These are phyloP conservation scores for Colletotrichum tanaceti DNA, from an alignment of 2,329 filamentous ascomycete species.

Conservation along the genomic window DNA sequence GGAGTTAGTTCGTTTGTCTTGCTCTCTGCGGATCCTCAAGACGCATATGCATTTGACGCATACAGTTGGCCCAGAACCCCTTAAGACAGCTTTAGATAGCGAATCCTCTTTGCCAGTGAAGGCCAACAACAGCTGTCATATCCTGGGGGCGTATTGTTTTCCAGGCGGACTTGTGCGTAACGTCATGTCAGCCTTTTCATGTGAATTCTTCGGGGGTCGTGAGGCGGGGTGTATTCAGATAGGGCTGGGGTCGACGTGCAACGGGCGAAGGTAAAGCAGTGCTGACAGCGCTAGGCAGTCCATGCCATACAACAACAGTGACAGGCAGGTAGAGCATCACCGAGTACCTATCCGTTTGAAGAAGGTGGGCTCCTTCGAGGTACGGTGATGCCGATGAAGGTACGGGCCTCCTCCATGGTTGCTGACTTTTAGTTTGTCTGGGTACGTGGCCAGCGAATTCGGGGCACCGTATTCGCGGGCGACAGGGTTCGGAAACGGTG, in stretches of 20 bases:
- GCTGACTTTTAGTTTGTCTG: background rate
- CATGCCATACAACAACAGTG: background rate
- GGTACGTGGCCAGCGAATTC: background rate
- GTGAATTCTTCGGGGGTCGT: background rate
- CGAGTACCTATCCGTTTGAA: too few species aligned
- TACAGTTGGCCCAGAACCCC: background rate
- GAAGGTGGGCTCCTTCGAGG: too few species aligned
- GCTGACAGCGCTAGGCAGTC: background rate
- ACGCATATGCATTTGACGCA: background rate
- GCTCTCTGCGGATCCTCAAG: background rate
- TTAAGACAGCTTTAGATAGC: background rate
- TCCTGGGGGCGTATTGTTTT: too few species aligned
- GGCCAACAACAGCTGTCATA: background rate
- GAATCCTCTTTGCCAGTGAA: background rate
- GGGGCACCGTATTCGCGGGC: background rate
- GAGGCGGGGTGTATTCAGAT: background rate
- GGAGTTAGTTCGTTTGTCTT: background rate
- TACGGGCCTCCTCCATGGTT: background rate
- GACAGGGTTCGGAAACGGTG: background rate
- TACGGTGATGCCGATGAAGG: background rate
- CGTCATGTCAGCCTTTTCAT: background rate
- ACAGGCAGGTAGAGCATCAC: too few species aligned
- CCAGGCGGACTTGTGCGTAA: background rate
- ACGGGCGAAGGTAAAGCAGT: background rate
- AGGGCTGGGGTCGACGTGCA: constrained; percentile 1